Evolutionary conservation across 495 filamentous ascomycete genomes (phyloP), one percentile per base, ranked within the genome.

Genomic region (Chaetomidium leptoderma): DNA sequence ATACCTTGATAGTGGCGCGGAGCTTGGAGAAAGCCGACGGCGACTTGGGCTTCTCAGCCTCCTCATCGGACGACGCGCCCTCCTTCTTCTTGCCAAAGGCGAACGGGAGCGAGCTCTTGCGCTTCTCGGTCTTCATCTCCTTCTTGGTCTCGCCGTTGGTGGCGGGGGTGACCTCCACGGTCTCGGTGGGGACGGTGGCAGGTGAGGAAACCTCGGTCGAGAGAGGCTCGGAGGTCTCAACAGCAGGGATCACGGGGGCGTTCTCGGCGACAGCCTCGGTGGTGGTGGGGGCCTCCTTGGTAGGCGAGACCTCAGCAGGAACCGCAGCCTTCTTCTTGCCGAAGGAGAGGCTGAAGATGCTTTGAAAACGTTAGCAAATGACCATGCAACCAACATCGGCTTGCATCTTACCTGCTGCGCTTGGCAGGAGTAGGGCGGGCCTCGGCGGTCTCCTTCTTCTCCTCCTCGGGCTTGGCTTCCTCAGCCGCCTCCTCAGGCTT

Each of bases 1-100:
- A 9, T 27, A 58, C 55, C 57, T 69, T 70, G 61, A 81, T 78
- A 53, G 79, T 83, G 62, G 75, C 76, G 64, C 80, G 79, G 59
- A 83, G 69, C 76, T 80, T 81, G 65, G 78, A 80, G 75, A 82
- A 82, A 62, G 73, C 75, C 23, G 74, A 74, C 43, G 75, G 76
- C 24, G 77, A 78, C 71, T 74, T 73, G 63, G 77, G 73, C 73
- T 81, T 79, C 73, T 79, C 77, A 35, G 55, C 58, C 55, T 72
- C 75, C 66, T 74, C 80, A 24, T 79, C 77, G 16, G 76, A 77
- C 19, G 73, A 70, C 39, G 72, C 65, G 26, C 63, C 59, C 59
- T 76, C 68, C 67, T 81, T 75, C 70, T 81, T 76, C 73, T 78
- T 80, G 70, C 75, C 75, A 64, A 83, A 78, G 67, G 66, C 68